These are phyloP conservation scores for Acacia confusa DNA, from an alignment of 306 rosid species.

Conservation along the genomic window DNA sequence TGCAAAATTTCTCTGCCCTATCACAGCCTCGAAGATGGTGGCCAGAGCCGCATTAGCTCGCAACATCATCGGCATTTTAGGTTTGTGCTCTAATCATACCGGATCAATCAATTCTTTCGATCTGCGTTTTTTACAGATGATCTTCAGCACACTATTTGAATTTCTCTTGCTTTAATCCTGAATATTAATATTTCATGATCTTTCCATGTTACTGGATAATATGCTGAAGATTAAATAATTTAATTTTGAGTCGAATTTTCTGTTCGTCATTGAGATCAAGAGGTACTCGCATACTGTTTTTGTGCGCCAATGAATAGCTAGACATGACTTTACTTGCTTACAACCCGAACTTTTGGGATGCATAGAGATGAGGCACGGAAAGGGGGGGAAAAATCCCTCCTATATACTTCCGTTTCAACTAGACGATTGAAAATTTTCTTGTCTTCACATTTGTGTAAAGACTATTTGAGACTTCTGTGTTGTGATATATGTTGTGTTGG, in stretches of 20 bases:
- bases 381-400: not conserved
- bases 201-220: not conserved
- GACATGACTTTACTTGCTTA: not conserved
- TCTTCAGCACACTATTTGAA: not conserved
- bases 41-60: conserved; percentile 37
- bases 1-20: not conserved
- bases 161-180: not conserved
- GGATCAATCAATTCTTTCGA: not conserved
- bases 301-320: not conserved
- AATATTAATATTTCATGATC: not conserved
- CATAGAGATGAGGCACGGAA: not conserved
- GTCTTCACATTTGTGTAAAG: not conserved
- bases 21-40: conserved; percentile 44
- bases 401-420: not conserved
- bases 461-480: not conserved
- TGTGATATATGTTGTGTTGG: not conserved
- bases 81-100: conserved; percentile 33
- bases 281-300: not conserved
- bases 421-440: not conserved
- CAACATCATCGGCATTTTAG: conserved; percentile 52
- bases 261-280: not conserved
- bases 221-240: not conserved
- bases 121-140: not conserved
- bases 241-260: not conserved
- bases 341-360: not conserved